Evolutionary conservation across 2,329 filamentous ascomycete genomes (phyloP).

Genomic region (Phaeosphaeria sp.): DNA sequence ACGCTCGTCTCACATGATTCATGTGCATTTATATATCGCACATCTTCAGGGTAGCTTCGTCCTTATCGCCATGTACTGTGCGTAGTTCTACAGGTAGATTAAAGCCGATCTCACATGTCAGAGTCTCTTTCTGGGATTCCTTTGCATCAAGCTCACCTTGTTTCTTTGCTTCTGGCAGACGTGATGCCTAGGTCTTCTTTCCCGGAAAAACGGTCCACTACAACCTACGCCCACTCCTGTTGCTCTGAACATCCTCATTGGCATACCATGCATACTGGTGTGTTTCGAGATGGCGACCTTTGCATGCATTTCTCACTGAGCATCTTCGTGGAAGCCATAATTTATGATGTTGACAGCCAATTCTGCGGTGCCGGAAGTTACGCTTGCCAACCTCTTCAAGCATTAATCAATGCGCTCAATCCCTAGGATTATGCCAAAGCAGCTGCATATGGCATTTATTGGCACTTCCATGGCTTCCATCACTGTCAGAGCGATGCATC

Average conservation of each 20-base stretch:
- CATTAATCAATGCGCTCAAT: slow-evolving; percentile 75
- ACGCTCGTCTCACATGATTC: slow-evolving; percentile 75
- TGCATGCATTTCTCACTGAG: slow-evolving; percentile 77
- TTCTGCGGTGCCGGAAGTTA: slow-evolving; percentile 50
- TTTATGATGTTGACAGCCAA: slow-evolving; percentile 54
- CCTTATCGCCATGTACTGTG: slow-evolving; percentile 85
- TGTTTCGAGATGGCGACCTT: slow-evolving; percentile 88
- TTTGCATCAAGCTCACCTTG: slow-evolving; percentile 89
- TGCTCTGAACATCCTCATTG: slow-evolving; percentile 79
- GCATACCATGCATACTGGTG: slow-evolving; percentile 77
- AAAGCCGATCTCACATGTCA: slow-evolving; percentile 71
- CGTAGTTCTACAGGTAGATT: slow-evolving; percentile 86
- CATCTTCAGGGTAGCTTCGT: slow-evolving; percentile 75
- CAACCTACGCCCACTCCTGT: slow-evolving; percentile 67
- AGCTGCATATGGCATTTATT: slow-evolving; percentile 76
- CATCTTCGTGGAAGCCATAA: slow-evolving; percentile 80
- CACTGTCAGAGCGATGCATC: slow-evolving; percentile 56
- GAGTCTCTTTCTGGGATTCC: slow-evolving; percentile 77
- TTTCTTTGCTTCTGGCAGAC: slow-evolving; percentile 90
- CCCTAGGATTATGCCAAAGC: slow-evolving; percentile 84
- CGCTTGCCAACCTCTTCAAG: slow-evolving; percentile 68
- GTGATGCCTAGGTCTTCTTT: slow-evolving; percentile 65
- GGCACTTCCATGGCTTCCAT: slow-evolving; percentile 78
- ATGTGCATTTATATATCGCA: slow-evolving; percentile 84
- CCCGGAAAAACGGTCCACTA: slow-evolving; percentile 67